These are phyloP conservation scores for Grosmannia serpens DNA, from an alignment of 2,329 filamentous ascomycete genomes.

Conservation along the genomic window DNA sequence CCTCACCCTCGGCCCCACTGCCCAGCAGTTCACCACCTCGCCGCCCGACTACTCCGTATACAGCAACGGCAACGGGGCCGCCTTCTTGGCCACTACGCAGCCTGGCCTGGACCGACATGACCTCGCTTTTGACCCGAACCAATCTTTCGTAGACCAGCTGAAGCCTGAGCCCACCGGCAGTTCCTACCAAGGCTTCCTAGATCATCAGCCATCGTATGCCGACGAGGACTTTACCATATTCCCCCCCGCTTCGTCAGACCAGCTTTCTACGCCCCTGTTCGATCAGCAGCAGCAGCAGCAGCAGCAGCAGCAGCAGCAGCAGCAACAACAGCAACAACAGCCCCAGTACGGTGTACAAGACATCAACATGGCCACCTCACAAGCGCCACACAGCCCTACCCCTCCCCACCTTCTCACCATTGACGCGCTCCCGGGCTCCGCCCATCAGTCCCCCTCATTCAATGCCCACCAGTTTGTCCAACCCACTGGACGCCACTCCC, in stretches of 20 bases:
- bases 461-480: slow-evolving; percentile 43
- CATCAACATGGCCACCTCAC: slow-evolving; percentile 42
- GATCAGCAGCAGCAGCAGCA: slow-evolving; percentile 36
- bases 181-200: slow-evolving; percentile 29
- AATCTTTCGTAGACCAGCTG: slow-evolving; percentile 32
- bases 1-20: slow-evolving; percentile 43
- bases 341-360: slow-evolving; percentile 30
- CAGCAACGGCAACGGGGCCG: slow-evolving; percentile 28
- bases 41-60: slow-evolving; percentile 35
- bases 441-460: slow-evolving; percentile 46
- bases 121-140: slow-evolving; percentile 30
- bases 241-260: slow-evolving; percentile 40
- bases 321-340: no score
- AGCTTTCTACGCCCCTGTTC: slow-evolving; percentile 53
- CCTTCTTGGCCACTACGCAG: slow-evolving; percentile 37
- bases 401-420: slow-evolving; percentile 41
- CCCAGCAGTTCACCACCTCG: slow-evolving; percentile 28
- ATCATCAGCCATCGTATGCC: slow-evolving; percentile 32
- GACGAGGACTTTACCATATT: slow-evolving; percentile 55
- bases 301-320: no score
- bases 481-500: slow-evolving; percentile 35
- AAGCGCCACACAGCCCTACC: slow-evolving; percentile 44
- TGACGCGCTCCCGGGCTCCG: slow-evolving; percentile 29
- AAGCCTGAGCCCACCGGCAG: slow-evolving; percentile 18
- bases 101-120: slow-evolving; percentile 20